Conservation (phyloP, 495 filamentous ascomycete species). For the Trichoderma reesei region DNA sequence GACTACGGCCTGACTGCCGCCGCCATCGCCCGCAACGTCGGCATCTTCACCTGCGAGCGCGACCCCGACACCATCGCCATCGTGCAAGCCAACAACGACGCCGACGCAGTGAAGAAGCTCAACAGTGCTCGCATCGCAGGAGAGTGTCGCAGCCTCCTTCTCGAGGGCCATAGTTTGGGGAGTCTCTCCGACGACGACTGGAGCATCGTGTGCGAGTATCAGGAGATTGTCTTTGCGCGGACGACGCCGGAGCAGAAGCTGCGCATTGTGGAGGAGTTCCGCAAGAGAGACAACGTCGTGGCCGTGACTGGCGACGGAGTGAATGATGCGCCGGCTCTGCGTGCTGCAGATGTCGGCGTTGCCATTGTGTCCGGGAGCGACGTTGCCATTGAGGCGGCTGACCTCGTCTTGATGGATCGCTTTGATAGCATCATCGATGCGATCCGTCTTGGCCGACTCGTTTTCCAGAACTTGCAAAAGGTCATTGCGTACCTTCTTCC, state of each 20-base stretch:
- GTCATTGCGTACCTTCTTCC: conserved; percentile 64
- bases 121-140: conserved; percentile 8
- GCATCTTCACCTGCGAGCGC: conserved; percentile 12
- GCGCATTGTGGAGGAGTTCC: conserved; percentile 60
- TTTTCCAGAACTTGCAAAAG: conserved; percentile 66
- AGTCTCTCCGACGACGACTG: conserved; percentile 23
- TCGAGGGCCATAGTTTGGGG: conserved; percentile 19
- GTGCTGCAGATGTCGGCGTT: conserved; percentile 68
- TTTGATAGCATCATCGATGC: conserved; percentile 61
- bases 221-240: conserved; percentile 50
- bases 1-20: conserved; percentile 58
- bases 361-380: conserved; percentile 73
- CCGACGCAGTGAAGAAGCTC: conserved; percentile 1
- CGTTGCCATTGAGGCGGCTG: conserved; percentile 60
- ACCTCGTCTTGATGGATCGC: conserved; percentile 59
- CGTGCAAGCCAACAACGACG: conserved; percentile 10
- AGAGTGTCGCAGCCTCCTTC: conserved; percentile 19
- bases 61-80: background rate
- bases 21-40: conserved; percentile 28
- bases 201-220: conserved; percentile 31
- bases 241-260: conserved; percentile 72
- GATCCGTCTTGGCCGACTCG: conserved; percentile 52
- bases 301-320: conserved; percentile 67
- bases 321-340: conserved; percentile 70
- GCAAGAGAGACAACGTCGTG: conserved; percentile 44